Base-by-base conservation (phyloP, 2,329 filamentous ascomycete species). In the Didymella glomerata region DNA sequence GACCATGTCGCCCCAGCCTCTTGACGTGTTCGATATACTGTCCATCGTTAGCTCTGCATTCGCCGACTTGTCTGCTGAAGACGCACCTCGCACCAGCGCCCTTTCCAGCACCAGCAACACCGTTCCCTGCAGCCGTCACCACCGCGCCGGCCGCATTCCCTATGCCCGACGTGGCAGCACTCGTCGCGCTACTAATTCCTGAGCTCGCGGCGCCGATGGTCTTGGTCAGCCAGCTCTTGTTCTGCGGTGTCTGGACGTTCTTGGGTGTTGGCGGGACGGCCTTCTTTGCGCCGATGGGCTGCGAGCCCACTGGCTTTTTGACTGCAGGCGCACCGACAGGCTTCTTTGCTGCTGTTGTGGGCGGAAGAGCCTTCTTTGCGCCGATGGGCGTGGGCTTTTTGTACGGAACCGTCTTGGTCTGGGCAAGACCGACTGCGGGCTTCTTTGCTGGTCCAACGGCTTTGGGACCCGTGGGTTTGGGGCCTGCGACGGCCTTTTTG, bases 1-100 rank as follows among this genome's bases (percentile, higher is more conserved):
- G 3, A 83, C 78, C 45, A 78, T 74, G 66, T 83, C 80, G 53
- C 80, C 81, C 81, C 80, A 83, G 46, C 70, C 68, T 41, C 80
- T 76, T 2, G 80, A 78, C 3, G 79, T 77, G 57, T 79, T 77
- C 46, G 81, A 69, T 42, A 83, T 78, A 38, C 80, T 80, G 60
- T 32, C 1, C 25, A 34, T 1, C 47, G 44, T 61, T 27, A 61
- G 48, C 14, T 32, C 4, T 5, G 3, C 32, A 14, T 13, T 14
- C 11, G 14, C 30, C 13, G 30, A 32, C 30, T 6, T 16, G 14
- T 32, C 30, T 32, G 30, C 30, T 14, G 13, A 32, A 13, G 34
- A 57, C 46, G 16, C 46, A 63, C 65, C 62, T 65, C 24, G 62
- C 53, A 6, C 80, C 80, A 36, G 81, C 72, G 7, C 80, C 80